phyloP scores from a whole-genome alignment of 371 early-diverging fungal genomes.

The Smittium culicis region DNA sequence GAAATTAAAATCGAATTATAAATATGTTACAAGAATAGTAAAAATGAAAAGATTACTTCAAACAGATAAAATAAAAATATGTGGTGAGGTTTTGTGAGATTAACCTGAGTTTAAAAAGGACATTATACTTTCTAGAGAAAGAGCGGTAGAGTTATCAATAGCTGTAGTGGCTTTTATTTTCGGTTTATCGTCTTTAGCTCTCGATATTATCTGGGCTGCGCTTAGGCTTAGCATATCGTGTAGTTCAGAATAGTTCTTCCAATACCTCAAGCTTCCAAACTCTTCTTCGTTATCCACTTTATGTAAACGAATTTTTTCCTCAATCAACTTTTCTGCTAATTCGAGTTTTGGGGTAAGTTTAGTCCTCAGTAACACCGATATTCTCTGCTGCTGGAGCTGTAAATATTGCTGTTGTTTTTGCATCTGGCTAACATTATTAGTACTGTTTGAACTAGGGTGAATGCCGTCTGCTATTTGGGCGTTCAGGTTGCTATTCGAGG shows the following conservation, averaged over 20 bases:
- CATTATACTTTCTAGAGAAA: not conserved
- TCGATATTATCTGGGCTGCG: not conserved
- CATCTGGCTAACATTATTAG: too few relatives aligned
- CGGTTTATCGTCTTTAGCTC: not conserved
- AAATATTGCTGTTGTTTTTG: not conserved
- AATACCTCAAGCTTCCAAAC: not conserved
- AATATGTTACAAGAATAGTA: too few relatives aligned
- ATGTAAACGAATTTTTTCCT: not conserved
- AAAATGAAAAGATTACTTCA: too few relatives aligned
- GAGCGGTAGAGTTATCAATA: not conserved
- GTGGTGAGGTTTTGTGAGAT: too few relatives aligned
- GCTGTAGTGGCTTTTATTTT: not conserved
- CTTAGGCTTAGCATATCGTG: conserved; percentile 3
- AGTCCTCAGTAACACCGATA: conserved; percentile 8
- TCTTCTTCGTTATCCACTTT: not conserved
- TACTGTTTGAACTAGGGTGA: not conserved
- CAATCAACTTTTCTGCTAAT: not conserved
- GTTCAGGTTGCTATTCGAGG: too few relatives aligned
- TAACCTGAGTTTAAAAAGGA: not conserved
- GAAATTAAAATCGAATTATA: too few relatives aligned
- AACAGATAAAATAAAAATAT: too few relatives aligned
- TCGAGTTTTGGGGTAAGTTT: conserved; percentile 7
- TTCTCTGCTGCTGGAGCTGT: not conserved
- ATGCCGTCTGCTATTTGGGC: too few relatives aligned
- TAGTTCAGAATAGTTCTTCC: not conserved